Evolutionary conservation across 768 basidiomycete genomes (phyloP), one percentile per base, ranked within the genome.

Genomic region (Mycena filopes): DNA sequence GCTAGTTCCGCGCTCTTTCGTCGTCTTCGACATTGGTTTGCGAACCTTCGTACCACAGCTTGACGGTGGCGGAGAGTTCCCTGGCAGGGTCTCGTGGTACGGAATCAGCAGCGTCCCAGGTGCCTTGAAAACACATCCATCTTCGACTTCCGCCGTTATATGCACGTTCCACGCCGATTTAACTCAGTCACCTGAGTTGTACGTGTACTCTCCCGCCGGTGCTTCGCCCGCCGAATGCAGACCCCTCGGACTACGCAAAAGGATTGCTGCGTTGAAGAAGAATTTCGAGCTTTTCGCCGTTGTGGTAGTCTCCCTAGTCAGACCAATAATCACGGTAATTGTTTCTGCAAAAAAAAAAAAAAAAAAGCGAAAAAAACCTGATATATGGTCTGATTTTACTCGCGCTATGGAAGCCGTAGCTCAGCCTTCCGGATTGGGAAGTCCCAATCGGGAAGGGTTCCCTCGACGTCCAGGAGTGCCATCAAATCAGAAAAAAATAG

Each of bases 21-120:
- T 58, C 18, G 1, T 65, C 18, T 65, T 65, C 50, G 56, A 65
- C 49, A 51, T 54, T 16, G 56, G 20, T 1, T 45, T 47, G 33
- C 25, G 56, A 9, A 65, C 42, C 15, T 65, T 65, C 25, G 20
- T 25, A 16, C 7, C 55, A 2, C 23, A 58, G 25, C 11, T 29
- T 18, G 36, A 10, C 21, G 50, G 13, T 4, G n/a, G 5, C 12
- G 48, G 31, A 16, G 25, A 23, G 0, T 50, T 45, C n/a, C 60
- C 62, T 13, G 55, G 55, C 16, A 13, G 1, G 9, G 42, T 47
- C 1, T 21, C 43, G 0, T 58, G 43, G 49, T 54, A 58, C 26
- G 18, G 38, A 16, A 31, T 54, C 1, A 25, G 23, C 28, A 10
- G 6, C 1, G 26, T 58, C 26, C 56, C 63, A 5, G 42, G 26